Evolutionary conservation across 2,329 filamentous ascomycete genomes (phyloP).

Genomic region (Ophiostoma triangulosporum): DNA sequence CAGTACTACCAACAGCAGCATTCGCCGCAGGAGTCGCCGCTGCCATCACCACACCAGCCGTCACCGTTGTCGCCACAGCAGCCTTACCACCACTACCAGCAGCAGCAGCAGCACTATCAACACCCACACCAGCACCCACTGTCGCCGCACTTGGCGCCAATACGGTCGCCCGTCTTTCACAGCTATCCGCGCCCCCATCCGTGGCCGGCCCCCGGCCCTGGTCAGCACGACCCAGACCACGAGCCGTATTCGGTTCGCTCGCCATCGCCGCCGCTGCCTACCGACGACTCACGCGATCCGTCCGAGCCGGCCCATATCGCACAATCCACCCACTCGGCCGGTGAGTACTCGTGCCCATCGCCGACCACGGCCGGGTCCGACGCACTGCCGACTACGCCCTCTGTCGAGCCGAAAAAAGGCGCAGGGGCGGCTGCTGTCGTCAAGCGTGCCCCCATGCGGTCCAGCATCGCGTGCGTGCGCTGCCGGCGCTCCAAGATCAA

Average conservation of each 20-base stretch:
- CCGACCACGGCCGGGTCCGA: background rate
- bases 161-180: background rate
- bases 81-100: background rate
- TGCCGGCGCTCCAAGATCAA: constrained; percentile 77
- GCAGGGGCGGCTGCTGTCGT: constrained; percentile 6
- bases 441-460: constrained; percentile 46
- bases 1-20: constrained; percentile 1
- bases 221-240: background rate
- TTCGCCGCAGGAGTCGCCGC: background rate
- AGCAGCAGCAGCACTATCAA: background rate
- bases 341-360: background rate
- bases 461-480: constrained; percentile 63
- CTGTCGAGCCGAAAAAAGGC: constrained; percentile 26
- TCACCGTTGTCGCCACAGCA: background rate
- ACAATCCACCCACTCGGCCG: background rate
- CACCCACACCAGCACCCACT: background rate
- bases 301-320: background rate
- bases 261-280: background rate
- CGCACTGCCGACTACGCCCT: background rate
- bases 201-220: background rate
- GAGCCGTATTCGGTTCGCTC: too few species aligned
- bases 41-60: background rate
- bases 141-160: background rate
- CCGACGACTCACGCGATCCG: background rate
- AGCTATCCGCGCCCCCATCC: background rate